Evolutionary conservation across 805 yeast genomes (phyloP).

Genomic region (Metschnikowia borealis): DNA sequence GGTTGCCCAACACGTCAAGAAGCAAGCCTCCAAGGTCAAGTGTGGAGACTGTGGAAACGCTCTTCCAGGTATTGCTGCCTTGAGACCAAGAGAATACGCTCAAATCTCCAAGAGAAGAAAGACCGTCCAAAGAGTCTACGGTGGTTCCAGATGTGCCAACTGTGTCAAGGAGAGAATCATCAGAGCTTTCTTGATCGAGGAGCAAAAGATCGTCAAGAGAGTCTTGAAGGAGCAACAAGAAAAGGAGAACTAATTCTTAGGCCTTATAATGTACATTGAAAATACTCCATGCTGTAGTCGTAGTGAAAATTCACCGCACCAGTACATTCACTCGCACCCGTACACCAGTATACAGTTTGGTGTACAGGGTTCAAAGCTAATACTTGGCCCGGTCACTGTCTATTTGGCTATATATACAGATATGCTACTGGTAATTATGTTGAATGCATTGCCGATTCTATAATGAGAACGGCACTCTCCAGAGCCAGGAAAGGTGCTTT

Average conservation of each 20-base stretch:
- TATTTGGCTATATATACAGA: no score
- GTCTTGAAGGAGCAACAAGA: conserved; percentile 95
- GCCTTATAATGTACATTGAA: conserved; percentile 15
- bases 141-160: conserved; percentile 98
- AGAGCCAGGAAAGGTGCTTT: no score
- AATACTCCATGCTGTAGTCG: neutral
- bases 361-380: no score
- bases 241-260: conserved; percentile 51
- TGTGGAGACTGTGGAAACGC: conserved; percentile 85
- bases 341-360: no score
- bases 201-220: conserved; percentile 99
- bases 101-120: conserved; percentile 91
- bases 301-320: neutral
- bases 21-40: conserved; percentile 80
- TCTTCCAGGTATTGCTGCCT: conserved; percentile 83
- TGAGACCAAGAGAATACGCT: conserved; percentile 99
- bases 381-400: no score
- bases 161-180: conserved; percentile 99
- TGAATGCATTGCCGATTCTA: no score
- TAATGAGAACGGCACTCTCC: no score
- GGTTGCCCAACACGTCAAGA: conserved; percentile 96
- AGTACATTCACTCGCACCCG: neutral
- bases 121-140: conserved; percentile 99
- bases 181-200: conserved; percentile 99
- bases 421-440: no score